These are phyloP conservation scores for Linum lewisii DNA, from an alignment of 345 rosid genomes.

Conservation along the genomic window DNA sequence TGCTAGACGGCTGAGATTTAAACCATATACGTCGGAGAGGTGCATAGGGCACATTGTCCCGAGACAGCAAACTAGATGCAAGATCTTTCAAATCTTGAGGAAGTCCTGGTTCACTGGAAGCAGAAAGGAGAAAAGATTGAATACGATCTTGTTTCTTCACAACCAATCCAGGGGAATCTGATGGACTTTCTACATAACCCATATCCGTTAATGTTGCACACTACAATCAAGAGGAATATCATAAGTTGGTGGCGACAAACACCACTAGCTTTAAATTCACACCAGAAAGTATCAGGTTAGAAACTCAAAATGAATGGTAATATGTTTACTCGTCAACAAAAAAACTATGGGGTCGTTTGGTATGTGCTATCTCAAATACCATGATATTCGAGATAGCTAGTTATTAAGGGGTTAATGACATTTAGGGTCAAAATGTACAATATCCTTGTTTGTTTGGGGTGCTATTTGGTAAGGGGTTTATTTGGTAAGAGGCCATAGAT, in stretches of 20 bases:
- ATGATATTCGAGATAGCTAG: no score
- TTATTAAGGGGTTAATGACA: no score
- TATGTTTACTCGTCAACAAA: no score
- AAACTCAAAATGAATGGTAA: no score
- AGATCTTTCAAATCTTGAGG: slow-evolving; percentile 37
- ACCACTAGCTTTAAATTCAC: not conserved
- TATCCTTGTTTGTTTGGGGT: no score
- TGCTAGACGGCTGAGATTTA: slow-evolving; percentile 28
- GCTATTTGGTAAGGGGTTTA: no score
- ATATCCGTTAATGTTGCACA: not conserved
- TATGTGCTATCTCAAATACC: no score
- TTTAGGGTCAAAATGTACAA: no score
- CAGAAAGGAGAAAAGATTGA: slow-evolving; percentile 38
- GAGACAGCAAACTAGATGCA: slow-evolving; percentile 46
- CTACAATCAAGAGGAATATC: not conserved
- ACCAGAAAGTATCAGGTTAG: no score
- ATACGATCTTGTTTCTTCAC: slow-evolving; percentile 30
- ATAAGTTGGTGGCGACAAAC: no score
- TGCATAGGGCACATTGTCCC: slow-evolving; percentile 35
- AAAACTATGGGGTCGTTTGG: no score
- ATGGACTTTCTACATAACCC: slow-evolving; percentile 2
- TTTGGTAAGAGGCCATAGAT: no score
- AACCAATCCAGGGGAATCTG: slow-evolving; percentile 22
- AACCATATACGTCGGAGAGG: slow-evolving; percentile 55
- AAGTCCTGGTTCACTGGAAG: slow-evolving; percentile 41